Base-by-base conservation (phyloP, 768 basidiomycete genomes). In the Chiua virens region DNA sequence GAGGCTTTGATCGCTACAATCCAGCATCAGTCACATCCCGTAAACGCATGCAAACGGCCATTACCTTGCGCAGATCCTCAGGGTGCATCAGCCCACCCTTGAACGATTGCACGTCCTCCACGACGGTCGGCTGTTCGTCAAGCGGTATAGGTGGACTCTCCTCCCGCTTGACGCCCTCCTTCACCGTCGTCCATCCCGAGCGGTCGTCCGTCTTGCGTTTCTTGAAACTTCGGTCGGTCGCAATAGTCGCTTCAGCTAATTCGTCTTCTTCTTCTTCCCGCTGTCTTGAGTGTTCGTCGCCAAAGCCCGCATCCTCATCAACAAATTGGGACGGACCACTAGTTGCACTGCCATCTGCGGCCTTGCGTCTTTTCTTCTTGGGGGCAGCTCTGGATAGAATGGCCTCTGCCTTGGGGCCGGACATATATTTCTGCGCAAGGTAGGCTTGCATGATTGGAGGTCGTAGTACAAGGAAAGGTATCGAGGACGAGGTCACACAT, bases 321-420 rank as follows among this genome's bases (percentile, higher is more conserved):
- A 71, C 72, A 54, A 81, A 74, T 59, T 65, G 61, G 20, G 71
- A 70, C 20, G 62, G 59, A 23, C 64, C 60, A 18, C 61, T 55
- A 20, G 55, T 49, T 18, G 63, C 47, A 17, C 57, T 52, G 20
- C 32, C 32, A 15, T 58, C 57, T 9, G 64, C 66, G 13, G 69
- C 77, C 69, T 87, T 89, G 46, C 84, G 79, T 71, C 89, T 92
- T 53, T 66, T 70, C 77, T 90, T 92, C 65, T 78, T 79, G 1
- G 74, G 72, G 3, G 71, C 75, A 0, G 79, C 68, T 40, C 82
- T 82, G 4, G 93, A 76, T 8, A 98, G 77, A 55, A 98, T 98
- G 7, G 92, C 94, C 59, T 98, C 96, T 3, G 95, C 93, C 63
- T 98, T 98, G 0, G 92, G 84, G 1, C 96, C 96, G 6, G 93